phyloP scores from a whole-genome alignment of 192 early-diverging fungal genomes.

The Chytriomyces sp. region DNA sequence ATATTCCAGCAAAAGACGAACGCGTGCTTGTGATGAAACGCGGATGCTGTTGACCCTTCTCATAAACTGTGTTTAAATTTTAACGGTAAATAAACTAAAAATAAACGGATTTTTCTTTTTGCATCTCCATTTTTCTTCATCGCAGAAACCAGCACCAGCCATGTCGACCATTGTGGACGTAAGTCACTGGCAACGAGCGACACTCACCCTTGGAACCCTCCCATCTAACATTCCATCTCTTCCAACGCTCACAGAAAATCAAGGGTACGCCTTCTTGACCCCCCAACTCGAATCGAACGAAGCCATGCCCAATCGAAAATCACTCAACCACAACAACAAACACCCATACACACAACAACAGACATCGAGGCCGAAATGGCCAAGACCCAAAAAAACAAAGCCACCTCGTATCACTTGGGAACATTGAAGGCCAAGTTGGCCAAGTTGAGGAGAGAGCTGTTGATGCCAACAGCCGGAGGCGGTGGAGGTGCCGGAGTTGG shows the following conservation, averaged over 20 bases:
- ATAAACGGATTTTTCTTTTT: not conserved
- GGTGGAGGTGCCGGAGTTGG: constrained; percentile 92
- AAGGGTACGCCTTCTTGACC: not conserved
- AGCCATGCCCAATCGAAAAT: not conserved
- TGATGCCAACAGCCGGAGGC: constrained; percentile 82
- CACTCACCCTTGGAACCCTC: not conserved
- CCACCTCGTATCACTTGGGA: constrained; percentile 93
- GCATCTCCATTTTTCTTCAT: constrained; percentile 4
- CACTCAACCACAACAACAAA: not conserved
- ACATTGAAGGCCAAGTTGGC: constrained; percentile 92
- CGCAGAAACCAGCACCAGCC: not conserved
- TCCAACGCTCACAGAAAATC: not conserved
- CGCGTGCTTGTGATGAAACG: no score
- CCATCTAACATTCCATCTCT: not conserved
- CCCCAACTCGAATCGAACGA: not conserved
- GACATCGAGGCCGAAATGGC: constrained; percentile 78
- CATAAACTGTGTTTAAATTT: no score
- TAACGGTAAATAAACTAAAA: no score
- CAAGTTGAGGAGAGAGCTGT: constrained; percentile 92
- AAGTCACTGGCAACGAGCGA: not conserved
- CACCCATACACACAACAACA: constrained; percentile 38
- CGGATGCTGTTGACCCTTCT: no score
- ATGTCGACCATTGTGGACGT: constrained; percentile 16
- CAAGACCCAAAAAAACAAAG: constrained; percentile 87
- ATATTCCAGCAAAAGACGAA: no score